phyloP scores from a whole-genome alignment of 331 rosid species.

The Prunus yedoensis region DNA sequence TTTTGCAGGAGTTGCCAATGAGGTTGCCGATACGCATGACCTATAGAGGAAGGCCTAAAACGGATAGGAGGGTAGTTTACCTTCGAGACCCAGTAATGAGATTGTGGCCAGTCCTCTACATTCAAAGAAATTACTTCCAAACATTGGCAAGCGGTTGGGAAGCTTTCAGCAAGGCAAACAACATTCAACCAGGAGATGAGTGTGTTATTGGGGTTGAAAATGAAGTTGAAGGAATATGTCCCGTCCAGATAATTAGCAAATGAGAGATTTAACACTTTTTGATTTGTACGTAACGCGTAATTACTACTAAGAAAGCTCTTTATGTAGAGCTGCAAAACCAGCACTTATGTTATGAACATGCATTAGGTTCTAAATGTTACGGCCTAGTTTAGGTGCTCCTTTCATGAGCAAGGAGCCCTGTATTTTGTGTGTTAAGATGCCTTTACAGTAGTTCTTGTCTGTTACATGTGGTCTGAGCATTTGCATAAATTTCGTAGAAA shows the following conservation, averaged over 20 bases:
- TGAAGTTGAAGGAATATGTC: slow-evolving; percentile 15
- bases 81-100: slow-evolving; percentile 41
- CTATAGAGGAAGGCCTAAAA: not conserved
- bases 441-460: slow-evolving; percentile 1
- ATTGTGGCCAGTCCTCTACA: slow-evolving; percentile 62
- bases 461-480: not conserved
- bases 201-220: slow-evolving; percentile 36
- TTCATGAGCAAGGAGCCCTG: not conserved
- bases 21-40: slow-evolving; percentile 25
- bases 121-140: slow-evolving; percentile 8
- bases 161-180: slow-evolving; percentile 42
- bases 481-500: not conserved
- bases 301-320: not conserved
- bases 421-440: not conserved
- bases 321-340: not conserved
- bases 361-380: not conserved
- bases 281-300: not conserved
- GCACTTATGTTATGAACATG: not conserved
- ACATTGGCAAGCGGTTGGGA: slow-evolving; percentile 52
- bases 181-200: slow-evolving; percentile 42
- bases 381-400: not conserved
- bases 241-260: slow-evolving; percentile 25
- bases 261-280: not conserved
- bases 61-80: slow-evolving; percentile 32
- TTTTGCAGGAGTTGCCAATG: slow-evolving; percentile 45